Evolutionary conservation across 371 early-diverging fungal species (phyloP).

Genomic region (Rhizopus delemar): DNA sequence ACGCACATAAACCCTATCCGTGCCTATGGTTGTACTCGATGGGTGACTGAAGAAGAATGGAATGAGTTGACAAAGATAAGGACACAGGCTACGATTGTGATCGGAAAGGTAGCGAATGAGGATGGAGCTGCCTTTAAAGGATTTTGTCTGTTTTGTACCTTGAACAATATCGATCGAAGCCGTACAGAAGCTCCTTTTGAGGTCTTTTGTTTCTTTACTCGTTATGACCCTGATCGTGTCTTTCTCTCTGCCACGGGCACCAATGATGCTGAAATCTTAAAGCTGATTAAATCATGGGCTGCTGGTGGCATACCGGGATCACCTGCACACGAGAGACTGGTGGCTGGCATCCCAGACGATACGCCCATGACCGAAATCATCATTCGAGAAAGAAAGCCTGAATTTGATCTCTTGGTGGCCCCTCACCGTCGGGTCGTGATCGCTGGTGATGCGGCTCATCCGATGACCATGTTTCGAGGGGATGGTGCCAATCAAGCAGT

Average conservation of each 20-base stretch:
- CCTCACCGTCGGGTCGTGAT: slow-evolving; percentile 5
- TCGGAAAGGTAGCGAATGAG: background rate
- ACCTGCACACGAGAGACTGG: background rate
- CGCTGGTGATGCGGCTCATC: slow-evolving; percentile 20
- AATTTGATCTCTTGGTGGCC: background rate
- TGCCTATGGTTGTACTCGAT: slow-evolving; percentile 1
- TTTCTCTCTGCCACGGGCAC: background rate
- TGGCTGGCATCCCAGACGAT: slow-evolving; percentile 6
- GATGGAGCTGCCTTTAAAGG: slow-evolving; percentile 2
- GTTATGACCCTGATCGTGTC: background rate
- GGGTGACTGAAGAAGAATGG: slow-evolving; percentile 19
- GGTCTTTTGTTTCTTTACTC: slow-evolving; percentile 1
- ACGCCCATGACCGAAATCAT: background rate
- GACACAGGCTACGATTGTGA: background rate
- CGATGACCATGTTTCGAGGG: slow-evolving; percentile 26
- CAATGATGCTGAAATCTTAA: slow-evolving; percentile 5
- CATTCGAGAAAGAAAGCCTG: slow-evolving; percentile 15
- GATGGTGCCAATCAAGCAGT: slow-evolving; percentile 41
- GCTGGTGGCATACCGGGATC: background rate
- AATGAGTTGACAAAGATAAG: background rate
- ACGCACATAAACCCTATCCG: background rate
- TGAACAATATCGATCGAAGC: slow-evolving; percentile 9
- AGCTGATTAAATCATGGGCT: slow-evolving; percentile 3
- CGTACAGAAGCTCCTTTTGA: slow-evolving; percentile 1
- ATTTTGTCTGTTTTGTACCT: slow-evolving; percentile 5